Base-by-base conservation (phyloP, 495 filamentous ascomycete genomes). In the Daldinia bambusicola region DNA sequence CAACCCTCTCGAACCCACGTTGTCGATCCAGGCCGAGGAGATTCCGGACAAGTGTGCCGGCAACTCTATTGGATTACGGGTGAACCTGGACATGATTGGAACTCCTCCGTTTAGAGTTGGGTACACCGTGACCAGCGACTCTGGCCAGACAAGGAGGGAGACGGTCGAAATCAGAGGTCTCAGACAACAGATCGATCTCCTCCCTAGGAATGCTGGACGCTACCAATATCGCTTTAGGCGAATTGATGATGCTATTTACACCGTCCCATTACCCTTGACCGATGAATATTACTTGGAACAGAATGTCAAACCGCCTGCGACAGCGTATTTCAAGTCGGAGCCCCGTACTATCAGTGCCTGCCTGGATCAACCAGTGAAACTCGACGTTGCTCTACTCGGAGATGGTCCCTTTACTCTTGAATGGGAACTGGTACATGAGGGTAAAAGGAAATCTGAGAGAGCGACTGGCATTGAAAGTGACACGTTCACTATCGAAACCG, bases 41-140 rank as follows among this genome's bases (percentile, higher is more conserved):
- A 92, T 98, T 36, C 90, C 90, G 41, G 95, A 98, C 76, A 97
- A 95, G 71, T 99, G 95, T 79, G 95, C 94, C 41, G 92, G 93
- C 55, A 97, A 92, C 73, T 92, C 95, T 0, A 91, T 99, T 68
- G 95, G 95, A 22, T 84, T 98, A 40, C 85, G 89, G 10, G 92
- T 99, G 22, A 92, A 94, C 71, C 80, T 98, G 48, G 92, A 97
- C 68, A 80, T 99, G 45, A 89, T 92, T 22, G 95, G 95, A 36
- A 96, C 94, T 0, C 95, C 95, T 58, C 93, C 93, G 5, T 99
- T 98, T 80, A 80, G 83, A 7, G 82, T 99, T 26, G 80, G 81
- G 2, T 98, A 97, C 74, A 87, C 87, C 31, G 83, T 92, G 50
- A 86, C 90, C 51, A 85, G 85, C 26, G 88, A 89, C 53, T 83